Evolutionary conservation across 331 rosid species (phyloP).

Genomic region (Prunus yedoensis): DNA sequence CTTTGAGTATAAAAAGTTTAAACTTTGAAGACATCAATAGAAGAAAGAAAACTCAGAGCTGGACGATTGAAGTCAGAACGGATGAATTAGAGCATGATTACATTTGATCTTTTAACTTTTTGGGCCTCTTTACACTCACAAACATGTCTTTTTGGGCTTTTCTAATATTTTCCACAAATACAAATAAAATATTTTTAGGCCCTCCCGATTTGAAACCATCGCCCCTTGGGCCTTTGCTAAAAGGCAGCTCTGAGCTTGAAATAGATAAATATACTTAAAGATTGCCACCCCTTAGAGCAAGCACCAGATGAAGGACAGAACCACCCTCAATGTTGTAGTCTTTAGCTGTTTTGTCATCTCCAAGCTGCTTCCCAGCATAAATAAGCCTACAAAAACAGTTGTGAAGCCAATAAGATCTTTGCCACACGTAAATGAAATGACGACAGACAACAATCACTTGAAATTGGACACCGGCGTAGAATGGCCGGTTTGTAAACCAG

Average conservation of each 20-base stretch:
- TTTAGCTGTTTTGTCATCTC: conserved; percentile 90
- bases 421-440: not conserved
- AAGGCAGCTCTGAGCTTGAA: too few relatives aligned
- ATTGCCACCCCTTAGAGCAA: conserved; percentile 85
- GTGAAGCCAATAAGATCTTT: not conserved
- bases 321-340: conserved; percentile 98
- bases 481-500: not conserved
- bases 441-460: not conserved
- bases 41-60: too few relatives aligned
- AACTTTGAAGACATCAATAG: too few relatives aligned
- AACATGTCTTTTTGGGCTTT: too few relatives aligned
- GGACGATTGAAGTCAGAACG: too few relatives aligned
- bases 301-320: conserved; percentile 91
- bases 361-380: conserved; percentile 94
- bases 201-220: not conserved
- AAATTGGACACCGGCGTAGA: not conserved
- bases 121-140: too few relatives aligned
- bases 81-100: too few relatives aligned
- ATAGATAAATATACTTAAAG: conserved; percentile 22
- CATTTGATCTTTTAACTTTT: too few relatives aligned
- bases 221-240: not conserved
- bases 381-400: conserved; percentile 62
- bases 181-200: not conserved
- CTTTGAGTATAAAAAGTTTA: too few relatives aligned
- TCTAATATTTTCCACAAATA: not conserved